Percentiles rank a stretch among this genome's conserved stretches.
Conservation (phyloP, 805 yeast species). For the Candida ficus region DNA sequence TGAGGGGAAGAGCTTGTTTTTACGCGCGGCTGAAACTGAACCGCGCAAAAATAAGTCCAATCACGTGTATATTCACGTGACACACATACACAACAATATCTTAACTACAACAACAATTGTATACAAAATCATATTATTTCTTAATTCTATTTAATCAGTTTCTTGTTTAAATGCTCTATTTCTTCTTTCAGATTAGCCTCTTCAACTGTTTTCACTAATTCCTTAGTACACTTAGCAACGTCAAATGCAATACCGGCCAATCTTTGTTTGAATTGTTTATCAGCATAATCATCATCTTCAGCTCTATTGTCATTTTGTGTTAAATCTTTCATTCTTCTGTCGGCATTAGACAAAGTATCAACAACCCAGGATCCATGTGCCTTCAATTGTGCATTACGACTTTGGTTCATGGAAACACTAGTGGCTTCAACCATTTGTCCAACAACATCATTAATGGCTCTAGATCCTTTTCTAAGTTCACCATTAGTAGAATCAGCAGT, state of each 20-base stretch:
- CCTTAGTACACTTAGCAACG: constrained; percentile 94
- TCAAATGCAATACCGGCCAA: constrained; percentile 95
- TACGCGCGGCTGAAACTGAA: too few species aligned
- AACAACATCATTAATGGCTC: constrained; percentile 73
- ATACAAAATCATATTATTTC: too few species aligned
- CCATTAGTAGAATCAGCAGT: constrained; percentile 74
- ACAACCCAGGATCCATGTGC: constrained; percentile 93
- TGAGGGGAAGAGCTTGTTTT: constrained; percentile 4
- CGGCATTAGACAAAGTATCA: constrained; percentile 78
- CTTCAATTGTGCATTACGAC: constrained; percentile 75
- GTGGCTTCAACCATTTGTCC: constrained; percentile 89
- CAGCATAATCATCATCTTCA: constrained; percentile 65
- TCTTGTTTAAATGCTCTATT: constrained; percentile 73
- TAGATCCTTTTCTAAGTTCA: constrained; percentile 64
- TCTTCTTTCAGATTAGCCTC: constrained; percentile 88
- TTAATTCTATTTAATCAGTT: constrained; percentile 23
- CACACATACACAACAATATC: too few species aligned
- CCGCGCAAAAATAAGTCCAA: too few species aligned
- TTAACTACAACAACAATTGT: too few species aligned
- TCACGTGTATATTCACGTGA: too few species aligned
- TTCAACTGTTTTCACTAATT: constrained; percentile 91
- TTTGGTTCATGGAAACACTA: constrained; percentile 79
- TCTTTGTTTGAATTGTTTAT: constrained; percentile 85
- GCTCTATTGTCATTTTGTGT: constrained; percentile 35
- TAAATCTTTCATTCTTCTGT: constrained; percentile 71